phyloP scores from a whole-genome alignment of 2,329 filamentous ascomycete genomes.

The Cladophialophora yegresii region DNA sequence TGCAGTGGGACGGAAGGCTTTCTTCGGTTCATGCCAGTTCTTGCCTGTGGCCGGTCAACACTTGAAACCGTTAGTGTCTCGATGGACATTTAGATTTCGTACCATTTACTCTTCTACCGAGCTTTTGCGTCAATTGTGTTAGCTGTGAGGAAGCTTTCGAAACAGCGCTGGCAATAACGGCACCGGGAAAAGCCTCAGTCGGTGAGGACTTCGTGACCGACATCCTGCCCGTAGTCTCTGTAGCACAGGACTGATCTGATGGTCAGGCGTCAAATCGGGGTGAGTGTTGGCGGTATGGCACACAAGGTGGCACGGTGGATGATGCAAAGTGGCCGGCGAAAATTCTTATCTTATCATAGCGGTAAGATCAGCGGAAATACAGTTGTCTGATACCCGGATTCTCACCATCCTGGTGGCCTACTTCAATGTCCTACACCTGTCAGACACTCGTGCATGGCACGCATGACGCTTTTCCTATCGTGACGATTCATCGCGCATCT shows the following conservation, averaged over 20 bases:
- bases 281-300: neutral
- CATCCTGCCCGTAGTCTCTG: conserved; percentile 3
- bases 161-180: neutral
- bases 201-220: conserved; percentile 8
- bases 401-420: neutral
- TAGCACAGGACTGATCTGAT: neutral
- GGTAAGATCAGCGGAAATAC: neutral
- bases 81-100: conserved; percentile 3
- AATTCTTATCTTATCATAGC: conserved; percentile 10
- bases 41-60: conserved; percentile 64
- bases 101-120: conserved; percentile 33
- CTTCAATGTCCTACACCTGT: neutral
- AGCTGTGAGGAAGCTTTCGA: neutral
- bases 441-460: neutral
- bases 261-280: neutral
- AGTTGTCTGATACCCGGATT: neutral
- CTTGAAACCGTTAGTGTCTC: conserved; percentile 15
- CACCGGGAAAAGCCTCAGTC: neutral
- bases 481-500: neutral
- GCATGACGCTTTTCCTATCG: conserved; percentile 8
- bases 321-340: neutral
- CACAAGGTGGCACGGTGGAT: too few species aligned
- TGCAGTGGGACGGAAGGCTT: conserved; percentile 78
- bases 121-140: conserved; percentile 4
- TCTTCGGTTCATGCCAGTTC: conserved; percentile 85